Evolutionary conservation across 2,329 filamentous ascomycete species (phyloP), one percentile per base, ranked within the genome.

Genomic region (Aspergillus pseudoterreus): DNA sequence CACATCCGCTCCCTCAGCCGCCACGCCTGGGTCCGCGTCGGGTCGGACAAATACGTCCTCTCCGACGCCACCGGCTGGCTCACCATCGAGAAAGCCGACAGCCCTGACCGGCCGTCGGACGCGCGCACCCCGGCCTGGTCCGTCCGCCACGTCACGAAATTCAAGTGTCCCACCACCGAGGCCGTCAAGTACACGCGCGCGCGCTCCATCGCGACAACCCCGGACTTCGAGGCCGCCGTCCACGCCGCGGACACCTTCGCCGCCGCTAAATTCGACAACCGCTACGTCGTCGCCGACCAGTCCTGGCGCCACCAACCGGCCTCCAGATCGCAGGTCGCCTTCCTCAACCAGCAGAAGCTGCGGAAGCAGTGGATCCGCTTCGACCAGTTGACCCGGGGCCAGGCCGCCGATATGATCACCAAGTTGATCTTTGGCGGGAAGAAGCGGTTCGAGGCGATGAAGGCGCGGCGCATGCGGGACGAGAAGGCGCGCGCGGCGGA

Each of bases 371-470:
- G 47, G 19, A 55, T 63, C 8, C 43, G 33, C 2, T 27, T 49
- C 3, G 50, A 42, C 21, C 79, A 84, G 24, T 62, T 95, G 52
- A 91, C 82, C 12, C 94, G 92, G 64, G 92, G 92, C 6, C 84
- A 83, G 65, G 92, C 91, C 4, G 81, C 81, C 4, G 92, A 96
- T 67, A 92, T 95, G 87, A 95, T 97, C 57, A 95, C 90, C 6
- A 95, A 95, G 70, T 66, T 96, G 55, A 92, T 87, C 68, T 88
- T 94, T 66, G 92, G 92, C 0, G 90, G 88, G 1, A 77, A 82
- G 76, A 69, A 88, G 72, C 56, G 82, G 73, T 73, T 90, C 81
- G 51, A 77, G 80, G 62, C 54, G 22, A 55, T 51, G 46, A 52
- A 54, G 14, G 57, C 57, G 24, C 43, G 47, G 27, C 27, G 57